Conservation (phyloP, 257 asterid genomes). For the Avicennia marina region DNA sequence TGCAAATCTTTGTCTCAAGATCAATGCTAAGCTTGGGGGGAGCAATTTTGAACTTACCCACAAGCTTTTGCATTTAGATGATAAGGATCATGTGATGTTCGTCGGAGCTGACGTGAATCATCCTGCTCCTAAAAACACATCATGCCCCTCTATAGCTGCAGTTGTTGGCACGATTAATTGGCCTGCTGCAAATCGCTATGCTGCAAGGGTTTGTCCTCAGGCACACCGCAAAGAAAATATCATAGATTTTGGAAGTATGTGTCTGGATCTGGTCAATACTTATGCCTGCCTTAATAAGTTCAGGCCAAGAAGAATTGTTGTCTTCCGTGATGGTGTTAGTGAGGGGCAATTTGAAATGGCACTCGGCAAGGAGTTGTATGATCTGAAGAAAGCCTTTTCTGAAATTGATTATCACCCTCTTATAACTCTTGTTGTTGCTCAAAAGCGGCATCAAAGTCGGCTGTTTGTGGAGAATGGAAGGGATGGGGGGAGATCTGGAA, state of each 20-base stretch:
- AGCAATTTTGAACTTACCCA: conserved; percentile 48
- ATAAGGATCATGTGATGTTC: conserved; percentile 60
- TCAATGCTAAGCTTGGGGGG: conserved; percentile 77
- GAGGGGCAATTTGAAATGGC: conserved; percentile 74
- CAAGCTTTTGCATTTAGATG: conserved; percentile 35
- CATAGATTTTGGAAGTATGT: conserved; percentile 45
- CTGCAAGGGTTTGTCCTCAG: conserved; percentile 66
- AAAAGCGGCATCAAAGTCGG: conserved; percentile 68
- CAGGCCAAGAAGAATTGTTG: conserved; percentile 42
- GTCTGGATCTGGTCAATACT: conserved; percentile 35
- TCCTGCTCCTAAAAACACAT: conserved; percentile 42
- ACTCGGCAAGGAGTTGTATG: conserved; percentile 44
- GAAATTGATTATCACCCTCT: conserved; percentile 31
- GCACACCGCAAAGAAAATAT: conserved; percentile 48
- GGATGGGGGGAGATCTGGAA: conserved; percentile 27
- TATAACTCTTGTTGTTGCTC: conserved; percentile 66
- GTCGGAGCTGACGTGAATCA: conserved; percentile 90
- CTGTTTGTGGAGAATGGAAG: conserved; percentile 32
- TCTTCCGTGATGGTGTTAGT: conserved; percentile 78
- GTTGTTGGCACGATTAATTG: conserved; percentile 69
- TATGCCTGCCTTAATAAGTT: conserved; percentile 29
- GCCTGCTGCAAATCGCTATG: conserved; percentile 71
- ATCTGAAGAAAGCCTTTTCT: conserved; percentile 27
- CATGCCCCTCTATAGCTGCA: conserved; percentile 74
- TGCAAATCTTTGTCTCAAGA: conserved; percentile 62